phyloP scores from a whole-genome alignment of 352 stramenopile species.

The Phytophthora constricta region DNA sequence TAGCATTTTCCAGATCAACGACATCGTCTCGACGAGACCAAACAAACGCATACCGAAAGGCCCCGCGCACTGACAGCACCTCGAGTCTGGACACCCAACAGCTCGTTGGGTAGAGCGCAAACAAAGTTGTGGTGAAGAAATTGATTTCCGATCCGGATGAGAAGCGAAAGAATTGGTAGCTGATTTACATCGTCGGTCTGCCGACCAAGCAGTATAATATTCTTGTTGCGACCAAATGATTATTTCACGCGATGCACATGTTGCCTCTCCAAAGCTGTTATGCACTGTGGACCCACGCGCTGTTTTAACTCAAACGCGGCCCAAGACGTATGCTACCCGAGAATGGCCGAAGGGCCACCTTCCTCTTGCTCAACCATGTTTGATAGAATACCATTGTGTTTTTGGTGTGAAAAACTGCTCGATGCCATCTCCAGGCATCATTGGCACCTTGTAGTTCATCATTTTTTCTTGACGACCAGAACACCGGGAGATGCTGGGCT shows the following conservation, averaged over 20 bases:
- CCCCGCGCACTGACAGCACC: not conserved
- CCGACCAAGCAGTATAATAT: conserved; percentile 82
- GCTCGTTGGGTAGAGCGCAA: conserved; percentile 94
- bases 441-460: too few species aligned
- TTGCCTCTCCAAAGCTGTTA: conserved; percentile 39
- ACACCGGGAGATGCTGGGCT: not conserved
- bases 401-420: too few species aligned
- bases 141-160: conserved; percentile 75
- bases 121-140: conserved; percentile 98
- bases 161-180: conserved; percentile 93
- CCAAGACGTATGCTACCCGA: not conserved
- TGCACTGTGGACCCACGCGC: conserved; percentile 10
- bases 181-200: conserved; percentile 26
- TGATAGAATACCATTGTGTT: too few species aligned
- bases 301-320: not conserved
- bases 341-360: not conserved
- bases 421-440: too few species aligned
- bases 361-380: not conserved
- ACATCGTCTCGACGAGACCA: conserved; percentile 36
- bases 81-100: conserved; percentile 80
- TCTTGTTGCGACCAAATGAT: conserved; percentile 42
- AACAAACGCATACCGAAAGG: not conserved
- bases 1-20: conserved; percentile 67
- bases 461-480: not conserved
- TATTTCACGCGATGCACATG: conserved; percentile 25